phyloP scores from a whole-genome alignment of 2,329 filamentous ascomycete species.

The Pseudogymnoascus sp. region DNA sequence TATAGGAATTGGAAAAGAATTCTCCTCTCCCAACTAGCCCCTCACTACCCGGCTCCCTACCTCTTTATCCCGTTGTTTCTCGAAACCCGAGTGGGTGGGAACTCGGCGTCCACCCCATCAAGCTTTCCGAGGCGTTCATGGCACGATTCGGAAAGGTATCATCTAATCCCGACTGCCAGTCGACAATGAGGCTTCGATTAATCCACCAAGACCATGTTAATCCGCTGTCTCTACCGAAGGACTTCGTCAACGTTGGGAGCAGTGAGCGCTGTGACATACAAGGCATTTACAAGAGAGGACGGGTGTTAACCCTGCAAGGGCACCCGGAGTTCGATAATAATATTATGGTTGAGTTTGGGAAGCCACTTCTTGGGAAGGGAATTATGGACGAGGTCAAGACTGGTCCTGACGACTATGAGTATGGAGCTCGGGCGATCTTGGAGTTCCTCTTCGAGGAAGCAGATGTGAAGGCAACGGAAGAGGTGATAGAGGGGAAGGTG shows the following conservation, averaged over 20 bases:
- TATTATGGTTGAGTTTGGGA: slow-evolving; percentile 30
- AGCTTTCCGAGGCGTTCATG: slow-evolving; percentile 20
- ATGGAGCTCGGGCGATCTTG: slow-evolving; percentile 26
- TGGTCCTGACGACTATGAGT: slow-evolving; percentile 21
- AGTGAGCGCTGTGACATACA: slow-evolving; percentile 30
- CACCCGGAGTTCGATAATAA: slow-evolving; percentile 38
- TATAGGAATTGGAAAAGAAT: background rate
- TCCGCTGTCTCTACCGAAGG: slow-evolving; percentile 14
- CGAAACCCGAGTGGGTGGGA: slow-evolving; percentile 26
- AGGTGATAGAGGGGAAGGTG: background rate
- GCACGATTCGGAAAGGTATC: slow-evolving; percentile 14
- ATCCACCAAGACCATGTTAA: slow-evolving; percentile 31
- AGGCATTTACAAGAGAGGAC: slow-evolving; percentile 31
- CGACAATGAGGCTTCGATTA: slow-evolving; percentile 28
- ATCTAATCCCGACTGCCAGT: background rate
- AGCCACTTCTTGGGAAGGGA: slow-evolving; percentile 18
- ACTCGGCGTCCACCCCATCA: slow-evolving; percentile 25
- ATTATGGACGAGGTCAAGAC: slow-evolving; percentile 19
- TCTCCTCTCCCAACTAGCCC: background rate
- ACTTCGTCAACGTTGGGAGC: slow-evolving; percentile 19
- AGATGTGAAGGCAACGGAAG: background rate
- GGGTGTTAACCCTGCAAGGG: slow-evolving; percentile 34
- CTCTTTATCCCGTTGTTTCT: slow-evolving; percentile 11
- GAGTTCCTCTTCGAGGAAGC: slow-evolving; percentile 24
- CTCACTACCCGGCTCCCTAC: background rate